A percentile compares a stretch with the other conserved stretches of the same genome.
These are phyloP conservation scores for Cercospora beticola DNA, from an alignment of 2,329 filamentous ascomycete species.

Conservation along the genomic window DNA sequence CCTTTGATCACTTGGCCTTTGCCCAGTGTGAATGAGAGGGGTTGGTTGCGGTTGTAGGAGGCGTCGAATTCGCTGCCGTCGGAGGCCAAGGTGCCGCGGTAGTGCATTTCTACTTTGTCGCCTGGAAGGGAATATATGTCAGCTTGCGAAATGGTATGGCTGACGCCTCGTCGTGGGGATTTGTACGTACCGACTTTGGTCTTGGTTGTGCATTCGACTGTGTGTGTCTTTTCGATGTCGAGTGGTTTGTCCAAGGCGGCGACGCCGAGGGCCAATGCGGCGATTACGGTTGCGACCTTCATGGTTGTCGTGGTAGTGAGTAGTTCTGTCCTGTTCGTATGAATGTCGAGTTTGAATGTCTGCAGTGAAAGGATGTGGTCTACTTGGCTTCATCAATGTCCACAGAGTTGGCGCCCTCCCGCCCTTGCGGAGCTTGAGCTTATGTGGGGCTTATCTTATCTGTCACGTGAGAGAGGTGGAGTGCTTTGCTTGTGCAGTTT, in stretches of 20 bases:
- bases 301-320: slow-evolving; percentile 34
- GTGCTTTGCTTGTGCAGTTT: no score
- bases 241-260: slow-evolving; percentile 55
- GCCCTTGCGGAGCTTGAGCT: not conserved
- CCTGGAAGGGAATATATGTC: no score
- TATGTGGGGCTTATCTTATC: not conserved
- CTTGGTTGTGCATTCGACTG: slow-evolving; percentile 67
- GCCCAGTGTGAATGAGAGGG: slow-evolving; percentile 78
- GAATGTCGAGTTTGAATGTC: not conserved
- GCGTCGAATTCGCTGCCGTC: slow-evolving; percentile 58
- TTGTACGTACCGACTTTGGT: slow-evolving; percentile 46
- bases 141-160: no score
- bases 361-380: not conserved
- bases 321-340: not conserved
- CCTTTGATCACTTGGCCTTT: slow-evolving; percentile 89
- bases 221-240: slow-evolving; percentile 72
- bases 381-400: not conserved
- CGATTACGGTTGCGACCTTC: slow-evolving; percentile 45
- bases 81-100: slow-evolving; percentile 73
- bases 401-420: not conserved
- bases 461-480: not conserved
- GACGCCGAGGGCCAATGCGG: slow-evolving; percentile 52
- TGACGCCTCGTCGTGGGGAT: no score
- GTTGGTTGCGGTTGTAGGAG: slow-evolving; percentile 68
- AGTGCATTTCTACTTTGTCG: slow-evolving; percentile 83